Conservation (phyloP, 768 basidiomycete genomes). For the Pseudohyphozyma bogoriensis region DNA sequence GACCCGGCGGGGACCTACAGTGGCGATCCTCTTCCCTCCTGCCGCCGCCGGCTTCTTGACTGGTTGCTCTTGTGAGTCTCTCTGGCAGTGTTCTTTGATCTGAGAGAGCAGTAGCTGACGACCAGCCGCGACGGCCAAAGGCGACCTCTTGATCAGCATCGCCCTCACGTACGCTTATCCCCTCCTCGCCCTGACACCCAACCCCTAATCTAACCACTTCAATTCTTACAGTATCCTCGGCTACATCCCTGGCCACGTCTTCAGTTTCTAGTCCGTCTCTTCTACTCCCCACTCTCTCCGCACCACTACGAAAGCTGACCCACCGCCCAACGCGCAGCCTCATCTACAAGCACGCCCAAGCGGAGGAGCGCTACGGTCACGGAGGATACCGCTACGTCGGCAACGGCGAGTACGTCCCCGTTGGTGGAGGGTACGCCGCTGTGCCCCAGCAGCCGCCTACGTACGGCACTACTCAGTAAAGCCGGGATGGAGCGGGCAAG, state of each 20-base stretch:
- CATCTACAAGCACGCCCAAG: conserved; percentile 81
- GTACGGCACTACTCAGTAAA: conserved; percentile 2
- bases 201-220: background rate
- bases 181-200: background rate
- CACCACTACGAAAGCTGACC: background rate
- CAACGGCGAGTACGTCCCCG: conserved; percentile 11
- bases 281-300: conserved; percentile 23
- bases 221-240: conserved; percentile 49
- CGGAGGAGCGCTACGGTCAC: conserved; percentile 51
- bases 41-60: conserved; percentile 57
- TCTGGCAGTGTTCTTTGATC: background rate
- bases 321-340: conserved; percentile 34
- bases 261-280: conserved; percentile 45
- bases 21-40: conserved; percentile 43
- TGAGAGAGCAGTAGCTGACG: background rate
- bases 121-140: background rate
- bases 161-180: background rate
- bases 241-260: conserved; percentile 48
- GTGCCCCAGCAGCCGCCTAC: background rate
- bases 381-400: conserved; percentile 49
- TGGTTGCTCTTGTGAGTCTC: conserved; percentile 58
- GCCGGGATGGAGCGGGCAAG: too few species aligned
- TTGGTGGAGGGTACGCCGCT: background rate
- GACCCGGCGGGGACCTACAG: too few species aligned
- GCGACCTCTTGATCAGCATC: conserved; percentile 1